Evolutionary conservation across 1,139 yeast genomes (phyloP).

Genomic region (Pichia sp.): DNA sequence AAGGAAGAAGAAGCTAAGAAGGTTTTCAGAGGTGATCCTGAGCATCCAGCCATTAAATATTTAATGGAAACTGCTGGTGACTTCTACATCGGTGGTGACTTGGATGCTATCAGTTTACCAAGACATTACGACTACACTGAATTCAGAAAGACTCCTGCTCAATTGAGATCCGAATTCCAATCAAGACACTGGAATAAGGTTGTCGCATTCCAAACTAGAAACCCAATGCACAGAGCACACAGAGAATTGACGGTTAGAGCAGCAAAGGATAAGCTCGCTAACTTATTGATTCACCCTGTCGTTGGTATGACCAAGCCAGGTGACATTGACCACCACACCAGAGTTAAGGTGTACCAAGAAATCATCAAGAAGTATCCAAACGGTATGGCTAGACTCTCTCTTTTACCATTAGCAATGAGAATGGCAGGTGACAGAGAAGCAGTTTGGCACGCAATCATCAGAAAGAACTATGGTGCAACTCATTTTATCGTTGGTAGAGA

Average conservation of each 20-base stretch:
- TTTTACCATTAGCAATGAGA: conserved; percentile 94
- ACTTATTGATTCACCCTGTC: conserved; percentile 89
- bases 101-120: conserved; percentile 80
- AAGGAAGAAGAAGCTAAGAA: conserved; percentile 71
- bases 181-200: conserved; percentile 83
- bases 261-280: conserved; percentile 71
- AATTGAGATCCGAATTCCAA: conserved; percentile 75
- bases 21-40: conserved; percentile 95
- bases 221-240: conserved; percentile 98
- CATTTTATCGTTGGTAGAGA: conserved; percentile 98
- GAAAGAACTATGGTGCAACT: conserved; percentile 95
- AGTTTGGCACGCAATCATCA: conserved; percentile 95
- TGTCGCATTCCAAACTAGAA: conserved; percentile 96
- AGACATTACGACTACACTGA: conserved; percentile 88
- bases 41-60: conserved; percentile 87
- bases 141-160: conserved; percentile 83
- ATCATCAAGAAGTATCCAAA: conserved; percentile 87
- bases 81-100: conserved; percentile 77
- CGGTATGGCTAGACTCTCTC: conserved; percentile 84
- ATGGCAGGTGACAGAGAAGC: conserved; percentile 99
- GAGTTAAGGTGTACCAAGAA: conserved; percentile 92
- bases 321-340: conserved; percentile 94
- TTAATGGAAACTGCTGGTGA: conserved; percentile 72
- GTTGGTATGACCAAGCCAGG: conserved; percentile 98
- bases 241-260: conserved; percentile 95